Evolutionary conservation across 305 asterid genomes (phyloP), one percentile per base, ranked within the genome.

Genomic region (Striga hermonthica): DNA sequence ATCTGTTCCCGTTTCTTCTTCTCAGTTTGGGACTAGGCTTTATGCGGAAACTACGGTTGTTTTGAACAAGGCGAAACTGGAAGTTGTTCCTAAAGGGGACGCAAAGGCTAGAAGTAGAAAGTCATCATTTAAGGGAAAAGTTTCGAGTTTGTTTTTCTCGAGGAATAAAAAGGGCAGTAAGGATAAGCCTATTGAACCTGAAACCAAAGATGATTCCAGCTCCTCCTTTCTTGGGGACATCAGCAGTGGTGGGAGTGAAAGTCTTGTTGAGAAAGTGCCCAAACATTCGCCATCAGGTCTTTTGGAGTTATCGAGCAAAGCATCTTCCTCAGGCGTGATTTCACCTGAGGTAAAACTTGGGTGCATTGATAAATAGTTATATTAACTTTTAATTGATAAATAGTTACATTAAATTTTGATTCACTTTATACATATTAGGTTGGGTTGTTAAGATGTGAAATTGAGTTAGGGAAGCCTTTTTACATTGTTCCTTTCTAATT

Each of bases 1-100:
- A 77, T 94, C 97, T 71, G 76, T 88, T 56, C 99, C 99, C 54
- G 90, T 81, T 68, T 87, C 89, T 62, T 83, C 93, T 35, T 73
- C 81, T 4, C 82, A 68, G 66, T 80, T 78, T 28, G 90, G 83
- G 65, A 67, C 77, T 39, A 78, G 79, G 77, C 71, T 77, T 61
- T 78, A 68, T 68, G 65, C 65, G 12, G 81, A 81, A 10, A 54
- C 66, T 66, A 60, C 81, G 36, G 28, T 16, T 14, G 77, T 72
- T 65, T 77, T 74, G 31, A 81, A 40, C 59, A 71, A 72, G 50
- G 70, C 68, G 60, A 80, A 76, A 65, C 37, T 74, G 5, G 84
- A 76, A 62, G 64, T 22, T 22, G 31, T 65, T 68, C 60, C 70
- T 4, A 83, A 84, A 63, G 95, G 78, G 66, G 75, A 71, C 34